Base-by-base conservation (phyloP, 1,284 basidiomycete species). In the Golubevia sp. region DNA sequence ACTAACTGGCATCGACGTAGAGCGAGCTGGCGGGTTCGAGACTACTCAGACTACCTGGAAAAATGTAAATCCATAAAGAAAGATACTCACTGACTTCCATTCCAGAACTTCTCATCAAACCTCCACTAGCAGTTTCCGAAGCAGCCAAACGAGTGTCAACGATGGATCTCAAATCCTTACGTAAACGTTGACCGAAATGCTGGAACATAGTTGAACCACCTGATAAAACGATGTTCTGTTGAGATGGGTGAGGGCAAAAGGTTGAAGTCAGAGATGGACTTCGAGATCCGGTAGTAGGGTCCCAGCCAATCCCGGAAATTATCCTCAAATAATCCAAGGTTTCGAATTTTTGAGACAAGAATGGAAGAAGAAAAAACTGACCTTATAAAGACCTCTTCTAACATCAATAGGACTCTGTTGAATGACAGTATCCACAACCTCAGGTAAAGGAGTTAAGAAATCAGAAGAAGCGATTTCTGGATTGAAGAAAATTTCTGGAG, bases 401-500 rank as follows among this genome's bases (percentile, higher is more conserved):
- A 96, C 94, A 84, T 97, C 94, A 65, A 97, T 99, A 13, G 97
- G 97, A 7, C 92, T 95, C 63, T 92, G 89, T 84, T 97, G 94
- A 73, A 99, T 98, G 64, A 97, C 96, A 62, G 90, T 90, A 79
- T 99, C 97, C 62, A 99, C 97, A 50, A 99, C 93, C 70, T 97
- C 91, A 0, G 97, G 95, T 2, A 99, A 88, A 2, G 97, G 97
- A 1, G 96, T 98, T 66, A 99, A 86, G 88, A 98, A 99, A 85
- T 99, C 97, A 54, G 94, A 97, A 0, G 93, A 96, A 84, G 92
- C 93, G 76, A 99, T 97, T 84, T 99, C 97, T 11, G 97, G 97
- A 86, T 99, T 99, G 89, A 99, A 99, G 87, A 99, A 98, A 83
- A 99, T 97, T 84, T 99, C 97, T 3, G 97, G 94, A 0, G 96